Percentiles rank a stretch among this genome's conserved stretches.
Conservation (phyloP, 2,329 filamentous ascomycete species). For the Cladosporium sp. region DNA sequence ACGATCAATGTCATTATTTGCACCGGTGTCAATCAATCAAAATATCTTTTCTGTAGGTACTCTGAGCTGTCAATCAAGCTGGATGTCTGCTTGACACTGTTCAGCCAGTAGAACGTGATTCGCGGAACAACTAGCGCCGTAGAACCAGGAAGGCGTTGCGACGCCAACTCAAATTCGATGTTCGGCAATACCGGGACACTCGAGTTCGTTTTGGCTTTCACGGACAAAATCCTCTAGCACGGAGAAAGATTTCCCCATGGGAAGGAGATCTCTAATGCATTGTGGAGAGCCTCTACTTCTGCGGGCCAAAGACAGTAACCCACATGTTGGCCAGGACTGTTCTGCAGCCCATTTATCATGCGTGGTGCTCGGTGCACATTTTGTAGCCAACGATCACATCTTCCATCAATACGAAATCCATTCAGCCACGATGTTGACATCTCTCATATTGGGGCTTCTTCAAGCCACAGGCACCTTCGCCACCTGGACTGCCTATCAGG, state of each 20-base stretch:
- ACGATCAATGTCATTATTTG: neutral
- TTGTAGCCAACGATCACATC: neutral
- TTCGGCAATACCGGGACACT: no score
- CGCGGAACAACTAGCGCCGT: neutral
- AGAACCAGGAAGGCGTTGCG: neutral
- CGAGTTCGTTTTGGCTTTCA: no score
- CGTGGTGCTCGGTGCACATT: neutral
- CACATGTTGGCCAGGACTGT: neutral
- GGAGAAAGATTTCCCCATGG: slow-evolving; percentile 6
- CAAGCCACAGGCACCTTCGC: slow-evolving; percentile 20
- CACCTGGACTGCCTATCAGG: slow-evolving; percentile 28
- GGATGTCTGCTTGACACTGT: neutral
- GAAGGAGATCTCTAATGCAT: neutral
- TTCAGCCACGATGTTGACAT: slow-evolving; percentile 13
- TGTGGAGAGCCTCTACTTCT: neutral
- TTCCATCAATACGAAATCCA: neutral
- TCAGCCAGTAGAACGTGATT: neutral
- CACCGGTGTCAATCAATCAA: neutral
- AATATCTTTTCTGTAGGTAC: neutral
- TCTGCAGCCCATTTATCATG: slow-evolving; percentile 2
- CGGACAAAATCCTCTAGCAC: neutral
- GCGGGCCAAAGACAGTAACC: neutral
- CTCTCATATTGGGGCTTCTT: slow-evolving; percentile 15
- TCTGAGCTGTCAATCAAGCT: neutral
- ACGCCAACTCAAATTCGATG: neutral